A percentile compares a stretch with the other conserved stretches of the same genome.
phyloP scores from a whole-genome alignment of 2,329 filamentous ascomycete genomes.

The Tolypocladium endophyticum region DNA sequence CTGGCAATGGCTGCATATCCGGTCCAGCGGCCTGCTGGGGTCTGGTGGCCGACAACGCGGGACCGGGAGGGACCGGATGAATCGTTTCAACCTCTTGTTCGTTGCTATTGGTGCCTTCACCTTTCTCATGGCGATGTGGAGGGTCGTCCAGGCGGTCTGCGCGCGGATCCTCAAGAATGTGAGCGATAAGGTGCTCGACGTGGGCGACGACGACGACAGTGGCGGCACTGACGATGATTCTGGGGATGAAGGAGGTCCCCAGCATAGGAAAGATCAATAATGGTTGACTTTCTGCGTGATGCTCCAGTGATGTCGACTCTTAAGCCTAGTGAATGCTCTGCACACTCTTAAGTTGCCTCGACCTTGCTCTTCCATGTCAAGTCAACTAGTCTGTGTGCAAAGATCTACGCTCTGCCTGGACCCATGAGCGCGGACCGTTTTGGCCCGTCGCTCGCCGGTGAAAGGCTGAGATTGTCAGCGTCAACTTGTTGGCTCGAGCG shows the following conservation, averaged over 20 bases:
- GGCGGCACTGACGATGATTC: constrained; percentile 45
- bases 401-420: constrained; percentile 47
- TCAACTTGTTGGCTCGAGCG: constrained; percentile 11
- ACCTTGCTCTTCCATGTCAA: constrained; percentile 63
- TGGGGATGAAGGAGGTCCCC: constrained; percentile 31
- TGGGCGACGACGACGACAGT: constrained; percentile 50
- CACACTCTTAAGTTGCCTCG: constrained; percentile 98
- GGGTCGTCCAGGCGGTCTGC: constrained; percentile 65
- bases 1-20: constrained; percentile 67
- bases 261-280: constrained; percentile 21
- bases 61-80: constrained; percentile 66
- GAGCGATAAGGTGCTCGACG: constrained; percentile 72
- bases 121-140: constrained; percentile 78
- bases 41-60: constrained; percentile 38
- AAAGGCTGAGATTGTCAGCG: constrained; percentile 20
- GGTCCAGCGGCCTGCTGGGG: constrained; percentile 46
- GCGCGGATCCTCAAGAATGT: constrained; percentile 63
- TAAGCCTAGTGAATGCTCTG: constrained; percentile 28
- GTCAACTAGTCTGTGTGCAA: constrained; percentile 96
- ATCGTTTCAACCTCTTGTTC: constrained; percentile 69
- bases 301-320: not conserved
- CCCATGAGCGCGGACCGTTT: constrained; percentile 39
- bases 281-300: constrained; percentile 1
- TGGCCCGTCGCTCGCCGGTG: constrained; percentile 25
- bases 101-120: constrained; percentile 72